Evolutionary conservation across 257 asterid genomes (phyloP).

Genomic region (Avicennia marina): DNA sequence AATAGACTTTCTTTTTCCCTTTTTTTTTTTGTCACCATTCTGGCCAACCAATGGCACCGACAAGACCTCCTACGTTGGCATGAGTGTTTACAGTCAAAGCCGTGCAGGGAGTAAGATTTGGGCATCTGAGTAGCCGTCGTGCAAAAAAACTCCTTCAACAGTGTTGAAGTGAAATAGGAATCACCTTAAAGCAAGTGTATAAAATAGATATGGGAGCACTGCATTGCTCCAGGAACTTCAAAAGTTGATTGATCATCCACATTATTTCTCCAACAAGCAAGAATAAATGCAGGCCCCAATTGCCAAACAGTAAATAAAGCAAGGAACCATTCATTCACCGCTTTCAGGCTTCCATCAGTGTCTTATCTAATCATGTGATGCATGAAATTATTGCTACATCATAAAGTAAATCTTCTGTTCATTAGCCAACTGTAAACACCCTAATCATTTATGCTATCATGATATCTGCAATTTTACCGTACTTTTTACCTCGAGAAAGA

Average conservation of each 20-base stretch:
- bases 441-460: not conserved
- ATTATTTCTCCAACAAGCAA: not conserved
- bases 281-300: not conserved
- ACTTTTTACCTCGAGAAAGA: not conserved
- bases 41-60: no score
- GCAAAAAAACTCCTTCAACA: no score
- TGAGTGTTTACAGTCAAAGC: no score
- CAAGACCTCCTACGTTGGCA: no score
- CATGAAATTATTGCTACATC: constrained; percentile 3
- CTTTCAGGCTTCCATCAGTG: not conserved
- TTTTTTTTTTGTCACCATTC: no score
- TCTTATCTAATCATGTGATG: not conserved
- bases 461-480: not conserved
- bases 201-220: no score
- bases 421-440: not conserved
- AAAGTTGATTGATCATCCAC: not conserved
- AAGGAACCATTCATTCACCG: not conserved
- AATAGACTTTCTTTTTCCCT: no score
- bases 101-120: no score
- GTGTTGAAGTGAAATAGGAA: no score
- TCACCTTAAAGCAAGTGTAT: no score
- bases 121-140: no score
- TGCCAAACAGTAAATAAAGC: not conserved
- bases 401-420: not conserved
- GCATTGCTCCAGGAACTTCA: no score